Evolutionary conservation across 139 green algal genomes (phyloP).

Genomic region (Gonium pectorale): DNA sequence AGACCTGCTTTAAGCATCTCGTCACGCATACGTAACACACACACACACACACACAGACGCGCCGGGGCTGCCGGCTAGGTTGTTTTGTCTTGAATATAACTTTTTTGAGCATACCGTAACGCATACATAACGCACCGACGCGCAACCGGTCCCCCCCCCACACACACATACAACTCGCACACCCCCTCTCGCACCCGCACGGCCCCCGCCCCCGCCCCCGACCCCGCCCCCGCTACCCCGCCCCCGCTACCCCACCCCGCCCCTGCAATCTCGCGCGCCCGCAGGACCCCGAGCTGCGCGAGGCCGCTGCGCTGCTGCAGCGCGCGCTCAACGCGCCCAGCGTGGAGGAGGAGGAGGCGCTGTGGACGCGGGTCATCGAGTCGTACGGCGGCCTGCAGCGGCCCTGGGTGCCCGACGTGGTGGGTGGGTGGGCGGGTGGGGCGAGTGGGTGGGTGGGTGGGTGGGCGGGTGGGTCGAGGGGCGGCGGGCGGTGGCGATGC

Average conservation of each 20-base stretch:
- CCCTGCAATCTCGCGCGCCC: not conserved
- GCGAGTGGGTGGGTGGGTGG: no score
- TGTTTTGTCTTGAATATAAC: no score
- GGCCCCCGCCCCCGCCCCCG: not conserved
- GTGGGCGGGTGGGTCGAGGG: no score
- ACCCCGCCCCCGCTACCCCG: not conserved
- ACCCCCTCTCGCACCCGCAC: not conserved
- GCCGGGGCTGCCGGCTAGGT: no score
- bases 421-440: constrained; percentile 7
- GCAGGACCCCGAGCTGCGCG: constrained; percentile 76
- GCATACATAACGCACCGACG: not conserved
- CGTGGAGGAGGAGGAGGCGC: constrained; percentile 78
- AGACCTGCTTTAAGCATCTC: no score
- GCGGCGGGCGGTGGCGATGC: no score
- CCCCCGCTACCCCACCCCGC: not conserved
- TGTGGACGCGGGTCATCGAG: constrained; percentile 74
- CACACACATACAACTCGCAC: not conserved
- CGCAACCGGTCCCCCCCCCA: not conserved
- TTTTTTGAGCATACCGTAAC: no score
- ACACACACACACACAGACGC: no score
- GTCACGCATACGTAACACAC: no score
- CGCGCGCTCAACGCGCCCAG: constrained; percentile 75
- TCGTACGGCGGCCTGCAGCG: constrained; percentile 66
- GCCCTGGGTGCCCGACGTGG: constrained; percentile 85
- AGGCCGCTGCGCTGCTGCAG: constrained; percentile 79